These are phyloP conservation scores for Chytriomyces sp. DNA, from an alignment of 192 early-diverging fungal genomes.

Conservation along the genomic window DNA sequence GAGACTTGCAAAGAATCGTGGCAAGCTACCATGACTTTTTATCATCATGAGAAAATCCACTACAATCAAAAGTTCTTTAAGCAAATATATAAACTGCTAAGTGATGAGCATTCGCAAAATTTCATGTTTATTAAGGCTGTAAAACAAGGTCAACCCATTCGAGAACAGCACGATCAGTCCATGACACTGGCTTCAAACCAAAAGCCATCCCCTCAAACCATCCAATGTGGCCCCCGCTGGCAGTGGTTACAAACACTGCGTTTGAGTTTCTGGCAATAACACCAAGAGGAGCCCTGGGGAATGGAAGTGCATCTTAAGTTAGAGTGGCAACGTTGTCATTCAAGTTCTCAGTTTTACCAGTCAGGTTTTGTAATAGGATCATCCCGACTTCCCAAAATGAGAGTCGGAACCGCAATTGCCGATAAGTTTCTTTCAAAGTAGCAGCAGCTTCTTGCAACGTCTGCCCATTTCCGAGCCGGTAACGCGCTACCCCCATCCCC, in stretches of 20 bases:
- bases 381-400: conserved; percentile 84
- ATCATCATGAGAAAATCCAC: background rate
- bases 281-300: conserved; percentile 10
- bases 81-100: no score
- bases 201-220: conserved; percentile 65
- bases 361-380: conserved; percentile 77
- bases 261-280: conserved; percentile 67
- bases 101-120: no score
- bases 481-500: no score
- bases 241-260: no score
- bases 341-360: background rate
- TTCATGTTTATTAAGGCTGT: no score
- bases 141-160: no score
- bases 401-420: conserved; percentile 70
- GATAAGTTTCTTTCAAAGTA: conserved; percentile 32
- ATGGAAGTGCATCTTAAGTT: background rate
- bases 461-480: no score
- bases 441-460: background rate
- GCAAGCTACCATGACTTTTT: conserved; percentile 20
- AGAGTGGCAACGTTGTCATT: background rate
- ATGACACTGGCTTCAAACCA: no score
- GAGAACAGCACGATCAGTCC: no score
- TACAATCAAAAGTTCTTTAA: no score
- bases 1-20: conserved; percentile 9
- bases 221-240: conserved; percentile 87